Evolutionary conservation across 495 filamentous ascomycete genomes (phyloP).

Genomic region (Filosporella fistucella): DNA sequence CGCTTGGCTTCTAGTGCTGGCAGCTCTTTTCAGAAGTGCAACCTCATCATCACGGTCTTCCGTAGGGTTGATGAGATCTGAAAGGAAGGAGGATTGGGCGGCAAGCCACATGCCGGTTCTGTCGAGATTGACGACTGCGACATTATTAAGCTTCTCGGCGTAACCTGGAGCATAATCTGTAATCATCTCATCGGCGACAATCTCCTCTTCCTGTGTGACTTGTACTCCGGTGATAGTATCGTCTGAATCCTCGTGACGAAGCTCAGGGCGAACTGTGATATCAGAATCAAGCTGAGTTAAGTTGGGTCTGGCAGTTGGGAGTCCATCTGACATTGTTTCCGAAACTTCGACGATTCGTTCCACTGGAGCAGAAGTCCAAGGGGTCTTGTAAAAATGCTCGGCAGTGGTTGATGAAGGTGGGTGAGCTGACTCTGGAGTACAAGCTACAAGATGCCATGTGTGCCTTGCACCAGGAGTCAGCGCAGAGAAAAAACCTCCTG

Average conservation of each 20-base stretch:
- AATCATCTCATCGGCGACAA: conserved; percentile 47
- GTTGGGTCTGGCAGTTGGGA: conserved; percentile 60
- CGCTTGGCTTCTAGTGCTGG: conserved; percentile 17
- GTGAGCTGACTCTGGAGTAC: conserved; percentile 32
- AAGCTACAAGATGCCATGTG: conserved; percentile 63
- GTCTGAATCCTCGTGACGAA: conserved; percentile 17
- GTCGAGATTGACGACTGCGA: conserved; percentile 63
- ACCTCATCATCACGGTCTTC: conserved; percentile 39
- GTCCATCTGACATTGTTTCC: conserved; percentile 44
- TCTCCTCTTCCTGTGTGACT: conserved; percentile 34
- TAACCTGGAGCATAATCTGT: conserved; percentile 70
- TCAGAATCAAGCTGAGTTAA: conserved; percentile 4
- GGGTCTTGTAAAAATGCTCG: conserved; percentile 77
- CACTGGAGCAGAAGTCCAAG: conserved; percentile 61
- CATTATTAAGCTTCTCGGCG: conserved; percentile 57
- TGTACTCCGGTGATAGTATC: conserved; percentile 30
- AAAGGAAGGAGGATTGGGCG: conserved; percentile 72
- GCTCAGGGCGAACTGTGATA: conserved; percentile 12
- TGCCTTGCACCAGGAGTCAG: conserved; percentile 65
- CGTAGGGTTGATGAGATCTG: conserved; percentile 62
- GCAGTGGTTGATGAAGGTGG: conserved; percentile 74
- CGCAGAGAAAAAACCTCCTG: conserved; percentile 85
- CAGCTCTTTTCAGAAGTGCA: conserved; percentile 21
- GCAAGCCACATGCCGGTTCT: conserved; percentile 78
- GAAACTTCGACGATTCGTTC: conserved; percentile 65